Base-by-base conservation (phyloP, 2,329 filamentous ascomycete genomes). In the Penicillium sp. region DNA sequence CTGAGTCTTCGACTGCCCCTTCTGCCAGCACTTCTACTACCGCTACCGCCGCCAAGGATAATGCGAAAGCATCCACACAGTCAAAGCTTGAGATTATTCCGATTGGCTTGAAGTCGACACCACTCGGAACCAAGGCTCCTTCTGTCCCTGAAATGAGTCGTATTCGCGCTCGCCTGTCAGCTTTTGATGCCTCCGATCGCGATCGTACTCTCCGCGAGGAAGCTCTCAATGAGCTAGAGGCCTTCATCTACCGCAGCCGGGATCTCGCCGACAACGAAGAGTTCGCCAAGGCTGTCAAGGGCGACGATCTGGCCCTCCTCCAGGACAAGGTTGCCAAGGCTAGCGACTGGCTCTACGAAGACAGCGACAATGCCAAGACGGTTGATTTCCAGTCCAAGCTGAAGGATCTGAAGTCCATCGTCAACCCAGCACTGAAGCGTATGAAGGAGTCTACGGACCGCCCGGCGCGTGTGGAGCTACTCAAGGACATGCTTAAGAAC, bases 331-430 rank as follows among this genome's bases (percentile, higher is more conserved):
- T 89, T 33, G 79, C 81, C 53, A 81, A 82, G 42, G 80, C 83
- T 20, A 87, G 88, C 60, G 90, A 95, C 9, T 98, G 93, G 92
- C 82, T 98, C 52, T 93, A 95, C 66, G 88, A 82, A 13, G 90
- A 91, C 41, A 89, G 92, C 48, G 79, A 81, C 13, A 84, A 90
- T 42, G 91, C 93, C 4, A 78, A 81, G 31, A 84, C 84, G 50
- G 82, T 88, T 3, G 83, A 86, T 42, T 80, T 98, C 62, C 88
- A 86, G 68, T 78, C 81, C 47, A 89, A 86, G 66, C 80, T 95
- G 43, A 86, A 88, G 69, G 81, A 81, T 39, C 81, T 98, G 43
- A 86, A 89, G 65, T 81, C 83, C 46, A 81, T 96, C 41, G 87
- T 91, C 45, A 76, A 81, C 28, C 92, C 91, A 1, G 83, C 95